These are phyloP conservation scores for Crithidia expoeki DNA, from an alignment of 208 protist species.

Conservation along the genomic window DNA sequence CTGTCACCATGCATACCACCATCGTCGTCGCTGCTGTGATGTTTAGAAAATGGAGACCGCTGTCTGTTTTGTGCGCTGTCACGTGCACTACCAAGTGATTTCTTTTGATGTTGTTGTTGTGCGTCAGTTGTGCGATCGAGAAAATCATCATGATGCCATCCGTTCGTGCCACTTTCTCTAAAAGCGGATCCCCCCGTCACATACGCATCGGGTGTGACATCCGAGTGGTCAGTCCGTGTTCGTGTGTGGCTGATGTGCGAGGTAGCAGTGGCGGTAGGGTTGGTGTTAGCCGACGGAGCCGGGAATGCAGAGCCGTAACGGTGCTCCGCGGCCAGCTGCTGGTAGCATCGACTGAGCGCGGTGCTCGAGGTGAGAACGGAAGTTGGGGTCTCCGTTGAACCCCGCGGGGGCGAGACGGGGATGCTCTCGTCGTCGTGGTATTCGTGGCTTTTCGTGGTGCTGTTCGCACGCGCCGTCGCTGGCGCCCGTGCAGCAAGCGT, in stretches of 20 bases:
- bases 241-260: too few relatives aligned
- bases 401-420: not conserved
- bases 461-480: slow-evolving; percentile 6
- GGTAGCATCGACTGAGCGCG: slow-evolving; percentile 5
- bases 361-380: not conserved
- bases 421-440: slow-evolving; percentile 25
- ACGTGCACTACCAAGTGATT: not conserved
- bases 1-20: too few relatives aligned
- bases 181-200: not conserved
- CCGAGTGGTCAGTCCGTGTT: not conserved
- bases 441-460: not conserved
- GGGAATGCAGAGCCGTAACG: slow-evolving; percentile 17
- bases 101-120: not conserved
- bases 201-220: not conserved
- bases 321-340: slow-evolving; percentile 25
- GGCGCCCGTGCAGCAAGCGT: not conserved
- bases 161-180: not conserved
- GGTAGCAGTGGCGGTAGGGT: not conserved
- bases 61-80: not conserved
- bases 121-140: not conserved
- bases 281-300: not conserved
- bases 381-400: not conserved
- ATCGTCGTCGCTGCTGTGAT: too few relatives aligned
- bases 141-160: not conserved
- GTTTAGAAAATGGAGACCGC: not conserved